These are phyloP conservation scores for Saccharomyces hybrid DNA, from an alignment of 1,139 yeast species.

Conservation along the genomic window DNA sequence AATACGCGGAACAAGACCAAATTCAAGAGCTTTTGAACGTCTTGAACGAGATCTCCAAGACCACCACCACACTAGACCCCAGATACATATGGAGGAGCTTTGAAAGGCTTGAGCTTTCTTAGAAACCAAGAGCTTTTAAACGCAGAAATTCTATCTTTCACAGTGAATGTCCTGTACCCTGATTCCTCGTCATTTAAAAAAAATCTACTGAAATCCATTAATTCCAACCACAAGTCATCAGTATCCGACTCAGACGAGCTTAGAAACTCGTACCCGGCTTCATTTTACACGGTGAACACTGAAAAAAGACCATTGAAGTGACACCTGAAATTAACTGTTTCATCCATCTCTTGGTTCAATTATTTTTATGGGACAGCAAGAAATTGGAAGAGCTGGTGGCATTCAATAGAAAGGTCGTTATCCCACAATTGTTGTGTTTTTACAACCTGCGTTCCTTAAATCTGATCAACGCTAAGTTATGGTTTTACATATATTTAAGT, in stretches of 20 bases:
- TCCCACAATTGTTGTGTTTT: conserved; percentile 49
- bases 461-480: conserved; percentile 77
- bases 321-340: conserved; percentile 78
- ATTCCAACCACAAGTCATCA: conserved; percentile 32
- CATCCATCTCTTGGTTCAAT: conserved; percentile 69
- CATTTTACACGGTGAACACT: conserved; percentile 25
- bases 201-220: conserved; percentile 39
- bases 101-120: conserved; percentile 72
- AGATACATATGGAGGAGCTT: conserved; percentile 77
- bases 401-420: conserved; percentile 41
- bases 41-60: conserved; percentile 41
- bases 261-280: conserved; percentile 29
- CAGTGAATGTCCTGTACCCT: conserved; percentile 47
- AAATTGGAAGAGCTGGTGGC: conserved; percentile 43
- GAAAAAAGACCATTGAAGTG: conserved; percentile 32
- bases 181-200: conserved; percentile 40
- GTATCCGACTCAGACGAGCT: conserved; percentile 28
- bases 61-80: conserved; percentile 74
- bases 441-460: conserved; percentile 82
- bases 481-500: conserved; percentile 85
- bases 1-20: conserved; percentile 23
- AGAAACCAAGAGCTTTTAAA: conserved; percentile 49
- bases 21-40: conserved; percentile 29
- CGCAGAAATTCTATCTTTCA: conserved; percentile 44
- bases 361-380: conserved; percentile 60